phyloP scores from a whole-genome alignment of 2,329 filamentous ascomycete species.

The Ophioceras dolichostomum region DNA sequence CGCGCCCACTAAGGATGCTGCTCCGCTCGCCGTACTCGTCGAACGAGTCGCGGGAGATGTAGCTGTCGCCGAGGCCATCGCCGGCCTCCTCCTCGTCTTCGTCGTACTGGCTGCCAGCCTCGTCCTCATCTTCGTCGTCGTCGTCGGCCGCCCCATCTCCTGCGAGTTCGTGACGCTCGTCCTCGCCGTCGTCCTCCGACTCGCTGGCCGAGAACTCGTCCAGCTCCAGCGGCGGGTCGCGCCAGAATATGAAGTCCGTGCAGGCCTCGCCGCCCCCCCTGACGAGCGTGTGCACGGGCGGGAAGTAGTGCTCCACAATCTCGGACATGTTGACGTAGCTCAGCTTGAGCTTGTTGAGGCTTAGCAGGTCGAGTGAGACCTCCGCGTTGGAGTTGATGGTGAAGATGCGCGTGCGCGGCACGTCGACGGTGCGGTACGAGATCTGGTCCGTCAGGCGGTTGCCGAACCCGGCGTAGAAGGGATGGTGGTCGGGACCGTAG shows the following conservation, averaged over 20 bases:
- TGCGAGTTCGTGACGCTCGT: too few relatives aligned
- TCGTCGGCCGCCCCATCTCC: conserved; percentile 38
- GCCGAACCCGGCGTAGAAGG: conserved; percentile 95
- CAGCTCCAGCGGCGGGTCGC: conserved; percentile 69
- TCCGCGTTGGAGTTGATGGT: conserved; percentile 96
- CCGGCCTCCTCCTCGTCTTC: conserved; percentile 24
- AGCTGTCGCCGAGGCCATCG: conserved; percentile 31
- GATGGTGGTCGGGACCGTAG: conserved; percentile 64
- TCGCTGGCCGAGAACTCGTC: conserved; percentile 85
- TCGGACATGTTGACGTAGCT: conserved; percentile 96
- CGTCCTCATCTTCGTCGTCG: conserved; percentile 34
- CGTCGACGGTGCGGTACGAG: conserved; percentile 91
- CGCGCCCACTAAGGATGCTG: too few relatives aligned
- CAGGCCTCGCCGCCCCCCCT: conserved; percentile 87
- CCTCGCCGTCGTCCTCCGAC: conserved; percentile 39
- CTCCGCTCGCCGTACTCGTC: conserved; percentile 16
- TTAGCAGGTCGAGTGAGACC: conserved; percentile 80
- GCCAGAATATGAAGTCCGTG: conserved; percentile 96
- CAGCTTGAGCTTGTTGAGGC: conserved; percentile 87
- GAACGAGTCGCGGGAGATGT: conserved; percentile 23
- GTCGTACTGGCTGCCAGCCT: conserved; percentile 26
- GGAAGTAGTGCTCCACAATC: conserved; percentile 96
- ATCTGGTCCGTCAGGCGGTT: conserved; percentile 94
- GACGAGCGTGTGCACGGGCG: conserved; percentile 75
- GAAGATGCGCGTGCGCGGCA: conserved; percentile 88